A percentile compares a stretch with the other conserved stretches of the same genome.
phyloP scores from a whole-genome alignment of 2,329 filamentous ascomycete species.

The Ophiocordyceps camponoti-saundersi region DNA sequence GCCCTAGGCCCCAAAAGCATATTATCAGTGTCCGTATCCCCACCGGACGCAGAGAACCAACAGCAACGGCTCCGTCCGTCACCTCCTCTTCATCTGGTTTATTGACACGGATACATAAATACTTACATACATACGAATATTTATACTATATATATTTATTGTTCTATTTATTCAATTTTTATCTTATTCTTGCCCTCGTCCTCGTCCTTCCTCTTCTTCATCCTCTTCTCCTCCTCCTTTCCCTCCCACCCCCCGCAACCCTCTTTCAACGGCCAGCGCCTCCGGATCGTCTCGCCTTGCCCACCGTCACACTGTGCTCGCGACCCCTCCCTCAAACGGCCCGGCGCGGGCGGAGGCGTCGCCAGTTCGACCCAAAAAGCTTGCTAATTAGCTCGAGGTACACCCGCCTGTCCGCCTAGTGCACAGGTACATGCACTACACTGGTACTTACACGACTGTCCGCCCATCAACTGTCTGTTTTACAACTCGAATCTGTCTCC shows the following conservation, averaged over 20 bases:
- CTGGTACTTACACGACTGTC: not conserved
- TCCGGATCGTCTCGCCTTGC: slow-evolving; percentile 1
- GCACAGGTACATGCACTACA: not conserved
- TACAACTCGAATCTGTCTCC: no score
- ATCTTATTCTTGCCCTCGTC: no score
- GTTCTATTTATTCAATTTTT: not conserved
- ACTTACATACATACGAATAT: not conserved
- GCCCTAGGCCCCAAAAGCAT: slow-evolving; percentile 1
- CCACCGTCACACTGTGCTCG: slow-evolving; percentile 4
- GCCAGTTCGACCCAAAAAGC: not conserved
- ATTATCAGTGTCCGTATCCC: slow-evolving; percentile 1
- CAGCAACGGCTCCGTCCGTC: no score
- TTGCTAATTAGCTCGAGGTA: not conserved
- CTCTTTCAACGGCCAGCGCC: not conserved
- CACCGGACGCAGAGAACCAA: not conserved
- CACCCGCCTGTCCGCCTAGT: not conserved
- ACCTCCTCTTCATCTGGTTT: no score
- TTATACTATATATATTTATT: no score
- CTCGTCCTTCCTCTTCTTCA: no score
- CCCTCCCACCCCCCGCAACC: no score
- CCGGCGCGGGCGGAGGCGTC: slow-evolving; percentile 2
- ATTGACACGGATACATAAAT: not conserved
- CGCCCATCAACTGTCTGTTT: no score
- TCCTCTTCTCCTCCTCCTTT: no score
- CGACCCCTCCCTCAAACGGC: slow-evolving; percentile 3